phyloP scores from a whole-genome alignment of 768 basidiomycete genomes.

The Boletus rufocinnamomeus region DNA sequence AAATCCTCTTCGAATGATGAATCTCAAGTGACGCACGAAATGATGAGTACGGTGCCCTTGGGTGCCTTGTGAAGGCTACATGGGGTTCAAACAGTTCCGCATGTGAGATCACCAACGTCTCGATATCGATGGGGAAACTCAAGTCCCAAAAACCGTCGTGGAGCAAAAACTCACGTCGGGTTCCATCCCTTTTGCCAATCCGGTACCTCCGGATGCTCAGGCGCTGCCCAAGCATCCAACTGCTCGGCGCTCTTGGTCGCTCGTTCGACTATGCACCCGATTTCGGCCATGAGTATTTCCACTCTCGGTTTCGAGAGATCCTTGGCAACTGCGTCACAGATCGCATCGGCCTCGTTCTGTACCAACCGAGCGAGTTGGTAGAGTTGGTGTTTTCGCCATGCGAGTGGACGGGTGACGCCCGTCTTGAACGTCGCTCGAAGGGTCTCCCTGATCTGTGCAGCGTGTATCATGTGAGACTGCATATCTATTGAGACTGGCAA shows the following conservation, averaged over 20 bases:
- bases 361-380: slow-evolving; percentile 59
- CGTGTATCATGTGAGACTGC: background rate
- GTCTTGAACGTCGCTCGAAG: slow-evolving; percentile 52
- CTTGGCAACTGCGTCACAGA: slow-evolving; percentile 44
- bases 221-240: slow-evolving; percentile 60
- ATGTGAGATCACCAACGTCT: background rate
- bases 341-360: slow-evolving; percentile 59
- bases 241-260: slow-evolving; percentile 45
- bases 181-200: slow-evolving; percentile 51
- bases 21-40: slow-evolving; percentile 47
- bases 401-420: slow-evolving; percentile 51
- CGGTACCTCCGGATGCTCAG: slow-evolving; percentile 40
- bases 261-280: slow-evolving; percentile 45
- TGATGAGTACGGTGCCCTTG: slow-evolving; percentile 63
- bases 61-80: slow-evolving; percentile 49
- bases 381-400: slow-evolving; percentile 67
- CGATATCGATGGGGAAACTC: background rate
- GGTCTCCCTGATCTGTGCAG: slow-evolving; percentile 35
- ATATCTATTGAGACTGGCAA: too few relatives aligned
- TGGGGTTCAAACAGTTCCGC: background rate
- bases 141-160: too few relatives aligned
- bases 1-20: background rate
- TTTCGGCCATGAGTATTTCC: slow-evolving; percentile 43
- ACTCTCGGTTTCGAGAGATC: slow-evolving; percentile 53
- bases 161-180: slow-evolving; percentile 38